phyloP scores from a whole-genome alignment of 768 basidiomycete species.

The Tulasnella sp. region DNA sequence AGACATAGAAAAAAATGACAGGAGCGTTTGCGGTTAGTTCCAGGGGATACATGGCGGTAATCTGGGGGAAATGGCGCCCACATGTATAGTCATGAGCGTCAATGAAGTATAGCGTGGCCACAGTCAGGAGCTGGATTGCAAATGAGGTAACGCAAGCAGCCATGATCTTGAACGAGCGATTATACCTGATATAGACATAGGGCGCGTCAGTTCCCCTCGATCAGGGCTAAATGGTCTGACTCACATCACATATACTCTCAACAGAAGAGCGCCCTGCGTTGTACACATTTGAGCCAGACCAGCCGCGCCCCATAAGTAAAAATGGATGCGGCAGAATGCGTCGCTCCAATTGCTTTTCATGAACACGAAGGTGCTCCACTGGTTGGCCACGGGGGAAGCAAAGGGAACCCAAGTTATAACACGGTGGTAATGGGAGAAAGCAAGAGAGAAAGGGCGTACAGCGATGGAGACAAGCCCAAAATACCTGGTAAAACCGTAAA shows the following conservation, averaged over 20 bases:
- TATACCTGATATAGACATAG: neutral
- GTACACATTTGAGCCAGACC: neutral
- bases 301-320: neutral
- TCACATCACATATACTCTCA: neutral
- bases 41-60: neutral
- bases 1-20: neutral
- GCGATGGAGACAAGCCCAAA: neutral
- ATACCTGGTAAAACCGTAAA: slow-evolving; percentile 6
- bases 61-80: neutral
- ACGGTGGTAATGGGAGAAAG: neutral
- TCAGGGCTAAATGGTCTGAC: neutral
- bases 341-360: neutral
- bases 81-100: neutral
- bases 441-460: neutral
- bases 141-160: neutral
- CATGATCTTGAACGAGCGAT: neutral
- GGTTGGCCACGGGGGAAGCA: neutral
- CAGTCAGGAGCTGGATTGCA: neutral
- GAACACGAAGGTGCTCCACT: neutral
- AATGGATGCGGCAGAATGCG: neutral
- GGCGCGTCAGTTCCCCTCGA: neutral
- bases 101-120: neutral
- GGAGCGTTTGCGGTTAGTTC: neutral
- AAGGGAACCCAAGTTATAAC: neutral
- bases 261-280: neutral